These are phyloP conservation scores for Fusarium sp. DNA, from an alignment of 2,329 filamentous ascomycete species.

Conservation along the genomic window DNA sequence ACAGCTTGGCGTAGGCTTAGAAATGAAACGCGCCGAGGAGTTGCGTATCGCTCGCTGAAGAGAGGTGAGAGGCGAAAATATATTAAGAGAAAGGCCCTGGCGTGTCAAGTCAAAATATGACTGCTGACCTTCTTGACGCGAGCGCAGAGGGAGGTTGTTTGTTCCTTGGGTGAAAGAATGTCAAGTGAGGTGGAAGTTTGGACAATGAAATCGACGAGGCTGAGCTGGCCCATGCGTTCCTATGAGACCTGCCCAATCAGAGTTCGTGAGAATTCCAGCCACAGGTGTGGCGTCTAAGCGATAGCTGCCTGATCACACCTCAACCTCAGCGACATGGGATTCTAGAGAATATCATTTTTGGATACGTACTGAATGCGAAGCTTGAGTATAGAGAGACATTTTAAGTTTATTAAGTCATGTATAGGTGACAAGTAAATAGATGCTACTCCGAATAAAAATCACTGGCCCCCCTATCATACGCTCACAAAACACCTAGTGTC, in stretches of 20 bases:
- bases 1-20: slow-evolving; percentile 5
- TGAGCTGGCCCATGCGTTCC: slow-evolving; percentile 26
- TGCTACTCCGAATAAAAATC: too few species aligned
- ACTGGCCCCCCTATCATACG: too few species aligned
- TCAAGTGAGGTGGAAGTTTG: slow-evolving; percentile 32
- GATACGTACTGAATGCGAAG: not conserved
- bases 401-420: too few species aligned
- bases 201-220: slow-evolving; percentile 37
- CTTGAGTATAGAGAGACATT: not conserved
- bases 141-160: slow-evolving; percentile 23
- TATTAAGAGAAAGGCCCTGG: slow-evolving; percentile 8
- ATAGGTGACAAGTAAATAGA: too few species aligned
- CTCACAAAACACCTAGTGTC: not conserved
- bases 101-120: slow-evolving; percentile 35
- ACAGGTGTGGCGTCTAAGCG: slow-evolving; percentile 10
- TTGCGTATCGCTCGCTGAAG: not conserved
- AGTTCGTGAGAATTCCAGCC: not conserved
- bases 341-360: not conserved
- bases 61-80: slow-evolving; percentile 5
- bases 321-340: not conserved
- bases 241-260: slow-evolving; percentile 32
- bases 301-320: not conserved
- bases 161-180: slow-evolving; percentile 14
- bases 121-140: slow-evolving; percentile 35
- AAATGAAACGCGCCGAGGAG: slow-evolving; percentile 14